phyloP scores from a whole-genome alignment of 129 eudicot species.

The Flaveria ramosissima region DNA sequence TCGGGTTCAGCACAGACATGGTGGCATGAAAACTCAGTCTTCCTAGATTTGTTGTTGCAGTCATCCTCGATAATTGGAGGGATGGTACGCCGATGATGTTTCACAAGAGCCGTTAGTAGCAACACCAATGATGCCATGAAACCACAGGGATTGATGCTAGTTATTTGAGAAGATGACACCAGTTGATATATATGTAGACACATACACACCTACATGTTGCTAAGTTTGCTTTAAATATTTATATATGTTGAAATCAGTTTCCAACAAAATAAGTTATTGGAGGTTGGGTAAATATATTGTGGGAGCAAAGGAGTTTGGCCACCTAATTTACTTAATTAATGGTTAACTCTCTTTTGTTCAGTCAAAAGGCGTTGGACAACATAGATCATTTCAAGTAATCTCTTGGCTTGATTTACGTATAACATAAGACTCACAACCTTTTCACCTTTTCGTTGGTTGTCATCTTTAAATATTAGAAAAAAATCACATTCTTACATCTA shows the following conservation, averaged over 20 bases:
- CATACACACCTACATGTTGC: no score
- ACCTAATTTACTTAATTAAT: constrained; percentile 14
- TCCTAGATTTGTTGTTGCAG: constrained; percentile 6
- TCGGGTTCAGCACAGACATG: constrained; percentile 17
- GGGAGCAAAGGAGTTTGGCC: constrained; percentile 18
- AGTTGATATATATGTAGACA: not conserved
- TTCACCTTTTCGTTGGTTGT: not conserved
- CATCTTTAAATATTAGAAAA: not conserved
- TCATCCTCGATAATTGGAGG: not conserved
- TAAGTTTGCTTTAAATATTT: not conserved
- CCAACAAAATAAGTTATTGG: constrained; percentile 6
- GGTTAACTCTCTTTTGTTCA: not conserved
- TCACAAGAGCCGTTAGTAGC: constrained; percentile 28
- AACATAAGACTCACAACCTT: not conserved
- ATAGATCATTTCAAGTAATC: not conserved
- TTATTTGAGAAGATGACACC: not conserved
- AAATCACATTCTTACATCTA: no score
- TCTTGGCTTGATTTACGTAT: no score
- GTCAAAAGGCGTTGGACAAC: constrained; percentile 26
- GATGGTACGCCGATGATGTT: not conserved
- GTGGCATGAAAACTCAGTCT: constrained; percentile 19
- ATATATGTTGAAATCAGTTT: not conserved
- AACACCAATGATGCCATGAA: constrained; percentile 34
- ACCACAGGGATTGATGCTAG: constrained; percentile 1
- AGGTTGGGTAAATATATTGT: constrained; percentile 23